phyloP scores from a whole-genome alignment of 2,329 filamentous ascomycete species.

The Microdochium nivale region DNA sequence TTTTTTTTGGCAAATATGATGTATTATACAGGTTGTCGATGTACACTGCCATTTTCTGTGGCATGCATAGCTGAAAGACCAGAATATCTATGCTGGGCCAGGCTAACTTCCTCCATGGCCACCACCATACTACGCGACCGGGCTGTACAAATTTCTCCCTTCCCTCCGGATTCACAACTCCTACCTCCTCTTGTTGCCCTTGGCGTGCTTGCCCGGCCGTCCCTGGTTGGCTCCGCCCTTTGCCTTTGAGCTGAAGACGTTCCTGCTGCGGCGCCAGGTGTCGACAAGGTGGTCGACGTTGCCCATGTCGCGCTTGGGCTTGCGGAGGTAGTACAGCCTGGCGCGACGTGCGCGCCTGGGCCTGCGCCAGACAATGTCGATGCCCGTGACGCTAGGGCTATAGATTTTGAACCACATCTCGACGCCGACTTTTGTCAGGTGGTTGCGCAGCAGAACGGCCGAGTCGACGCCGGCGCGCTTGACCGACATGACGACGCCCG shows the following conservation, averaged over 20 bases:
- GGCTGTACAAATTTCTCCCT: neutral
- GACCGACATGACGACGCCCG: conserved; percentile 81
- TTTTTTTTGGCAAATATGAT: neutral
- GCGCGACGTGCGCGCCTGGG: conserved; percentile 81
- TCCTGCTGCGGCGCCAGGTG: conserved; percentile 39
- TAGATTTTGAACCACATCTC: conserved; percentile 99
- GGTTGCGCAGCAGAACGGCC: conserved; percentile 75
- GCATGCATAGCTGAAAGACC: neutral
- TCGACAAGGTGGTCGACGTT: conserved; percentile 74
- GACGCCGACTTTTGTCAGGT: conserved; percentile 77
- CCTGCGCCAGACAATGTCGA: conserved; percentile 86
- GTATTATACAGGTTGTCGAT: neutral
- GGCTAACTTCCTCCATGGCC: no score
- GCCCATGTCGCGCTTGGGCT: conserved; percentile 80
- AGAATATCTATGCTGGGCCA: neutral
- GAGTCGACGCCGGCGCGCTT: conserved; percentile 84
- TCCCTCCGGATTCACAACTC: neutral
- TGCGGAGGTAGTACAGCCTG: conserved; percentile 82
- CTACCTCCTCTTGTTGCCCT: neutral
- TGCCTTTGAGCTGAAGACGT: conserved; percentile 24
- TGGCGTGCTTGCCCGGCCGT: neutral
- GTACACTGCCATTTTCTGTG: neutral
- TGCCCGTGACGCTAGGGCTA: conserved; percentile 77
- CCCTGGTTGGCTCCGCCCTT: conserved; percentile 8
- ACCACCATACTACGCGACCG: neutral